Evolutionary conservation across 2,329 filamentous ascomycete genomes (phyloP).

Genomic region (Huntiella decipiens): DNA sequence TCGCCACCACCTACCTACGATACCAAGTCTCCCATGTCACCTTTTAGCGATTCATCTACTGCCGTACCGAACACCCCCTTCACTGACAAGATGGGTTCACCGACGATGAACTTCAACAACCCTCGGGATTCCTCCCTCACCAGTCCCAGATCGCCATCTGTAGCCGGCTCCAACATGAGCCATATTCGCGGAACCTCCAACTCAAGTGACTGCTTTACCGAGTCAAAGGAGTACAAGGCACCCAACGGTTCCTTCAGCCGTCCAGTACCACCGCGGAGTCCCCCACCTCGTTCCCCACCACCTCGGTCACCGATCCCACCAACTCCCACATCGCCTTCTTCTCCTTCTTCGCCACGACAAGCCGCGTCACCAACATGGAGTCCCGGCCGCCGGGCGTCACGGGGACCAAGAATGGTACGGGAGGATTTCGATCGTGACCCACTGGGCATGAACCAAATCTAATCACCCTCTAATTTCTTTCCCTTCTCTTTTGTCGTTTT

Average conservation of each 20-base stretch:
- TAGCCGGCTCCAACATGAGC: slow-evolving; percentile 13
- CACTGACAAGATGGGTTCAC: slow-evolving; percentile 9
- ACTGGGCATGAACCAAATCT: slow-evolving; percentile 37
- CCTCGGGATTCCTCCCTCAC: neutral
- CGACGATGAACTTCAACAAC: neutral
- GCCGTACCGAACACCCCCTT: neutral
- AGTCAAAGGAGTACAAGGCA: slow-evolving; percentile 33
- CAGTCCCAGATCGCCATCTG: slow-evolving; percentile 20
- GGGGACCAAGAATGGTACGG: slow-evolving; percentile 13
- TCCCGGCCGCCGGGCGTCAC: slow-evolving; percentile 11
- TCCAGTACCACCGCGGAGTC: neutral
- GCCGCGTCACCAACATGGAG: slow-evolving; percentile 6
- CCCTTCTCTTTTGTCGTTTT: neutral
- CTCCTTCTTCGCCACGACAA: neutral
- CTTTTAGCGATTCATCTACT: neutral
- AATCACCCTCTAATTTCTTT: slow-evolving; percentile 12
- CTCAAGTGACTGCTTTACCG: slow-evolving; percentile 31
- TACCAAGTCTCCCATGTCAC: slow-evolving; percentile 3
- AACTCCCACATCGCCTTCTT: slow-evolving; percentile 1
- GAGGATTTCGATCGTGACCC: slow-evolving; percentile 23
- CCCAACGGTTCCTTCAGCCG: slow-evolving; percentile 35
- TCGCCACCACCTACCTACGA: neutral
- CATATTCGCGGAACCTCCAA: too few species aligned
- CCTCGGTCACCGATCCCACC: neutral
- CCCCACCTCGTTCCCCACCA: neutral